Conservation (phyloP, 345 rosid species). For the Chamaenerion angustifolium region DNA sequence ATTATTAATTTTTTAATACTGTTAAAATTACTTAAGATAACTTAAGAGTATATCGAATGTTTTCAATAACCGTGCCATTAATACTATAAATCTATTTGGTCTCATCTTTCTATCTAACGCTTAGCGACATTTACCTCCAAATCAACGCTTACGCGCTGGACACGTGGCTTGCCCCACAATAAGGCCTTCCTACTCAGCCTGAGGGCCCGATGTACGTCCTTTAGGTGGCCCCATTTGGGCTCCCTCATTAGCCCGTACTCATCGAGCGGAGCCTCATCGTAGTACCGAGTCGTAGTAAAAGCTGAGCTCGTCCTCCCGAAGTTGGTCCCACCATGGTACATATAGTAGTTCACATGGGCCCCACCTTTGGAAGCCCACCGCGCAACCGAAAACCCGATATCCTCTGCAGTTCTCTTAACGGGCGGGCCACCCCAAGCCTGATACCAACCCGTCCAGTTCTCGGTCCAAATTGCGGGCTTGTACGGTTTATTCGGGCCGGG, state of each 20-base stretch:
- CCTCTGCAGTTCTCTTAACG: conserved; percentile 30
- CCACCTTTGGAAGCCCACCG: conserved; percentile 42
- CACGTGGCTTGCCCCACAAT: conserved; percentile 22
- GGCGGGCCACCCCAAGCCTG: conserved; percentile 46
- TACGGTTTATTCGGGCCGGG: conserved; percentile 62
- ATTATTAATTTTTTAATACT: too few relatives aligned
- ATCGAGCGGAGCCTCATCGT: conserved; percentile 42
- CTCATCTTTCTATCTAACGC: too few relatives aligned
- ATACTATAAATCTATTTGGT: too few relatives aligned
- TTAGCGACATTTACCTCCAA: conserved; percentile 26
- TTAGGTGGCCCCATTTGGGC: conserved; percentile 42
- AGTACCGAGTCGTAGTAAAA: conserved; percentile 36
- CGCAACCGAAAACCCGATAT: conserved; percentile 31
- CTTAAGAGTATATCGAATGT: too few relatives aligned
- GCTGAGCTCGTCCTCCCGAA: conserved; percentile 26
- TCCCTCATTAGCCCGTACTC: conserved; percentile 35
- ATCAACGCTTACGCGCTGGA: conserved; percentile 11
- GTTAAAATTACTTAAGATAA: too few relatives aligned
- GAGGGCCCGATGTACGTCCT: conserved; percentile 33
- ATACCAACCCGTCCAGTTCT: conserved; percentile 67
- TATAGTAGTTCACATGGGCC: conserved; percentile 34
- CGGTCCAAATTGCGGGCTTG: conserved; percentile 84
- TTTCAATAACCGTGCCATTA: too few relatives aligned
- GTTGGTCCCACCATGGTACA: conserved; percentile 49
- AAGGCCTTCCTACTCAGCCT: conserved; percentile 22